Evolutionary conservation across 148 eudicot species (phyloP), one percentile per base, ranked within the genome.

Genomic region (Amaranthus palmeri): DNA sequence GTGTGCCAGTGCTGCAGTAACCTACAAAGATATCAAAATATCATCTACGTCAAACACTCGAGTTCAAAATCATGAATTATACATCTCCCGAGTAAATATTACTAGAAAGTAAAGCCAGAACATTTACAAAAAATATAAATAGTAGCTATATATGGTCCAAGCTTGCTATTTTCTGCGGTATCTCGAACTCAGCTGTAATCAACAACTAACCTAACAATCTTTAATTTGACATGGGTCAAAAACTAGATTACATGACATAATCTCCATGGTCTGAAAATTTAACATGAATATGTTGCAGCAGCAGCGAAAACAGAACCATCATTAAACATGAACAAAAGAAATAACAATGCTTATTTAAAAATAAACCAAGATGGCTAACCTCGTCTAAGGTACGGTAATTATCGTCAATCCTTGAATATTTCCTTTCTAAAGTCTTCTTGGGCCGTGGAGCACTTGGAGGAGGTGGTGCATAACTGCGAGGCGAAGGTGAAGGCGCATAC

Each of bases 321-420:
- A 10, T 7, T 12, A 43, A 44, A 17, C 41, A 5, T 55, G 12
- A 8, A 10, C 15, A 7, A 17, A 10, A 4, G 0, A 59, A 72
- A 59, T 41, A 70, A 62, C 8, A 9, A 36, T 10, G 12, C 12
- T 45, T 42, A 14, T 62, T 47, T 8, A 6, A 43, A 65, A 47
- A 44, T 9, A 59, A 65, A 51, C 43, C 8, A 75, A 36, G 50
- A 48, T 12, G 46, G 41, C 73, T 15, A 77, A 93, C 99, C 96
- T 96, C 92, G 47, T 92, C 99, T 74, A 96, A 81, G n/a, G 95
- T 86, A 18, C 77, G 81, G 76, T 92, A 96, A 50, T 87, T 82
- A 83, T 96, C 97, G 9, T 92, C 95, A 77, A 96, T 92, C 83
- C 85, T 92, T 2, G 99, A 92, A 77, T 87, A 92, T 72, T 86